Conservation (phyloP, 2,329 filamentous ascomycete species). For the Remersonia thermophila region DNA sequence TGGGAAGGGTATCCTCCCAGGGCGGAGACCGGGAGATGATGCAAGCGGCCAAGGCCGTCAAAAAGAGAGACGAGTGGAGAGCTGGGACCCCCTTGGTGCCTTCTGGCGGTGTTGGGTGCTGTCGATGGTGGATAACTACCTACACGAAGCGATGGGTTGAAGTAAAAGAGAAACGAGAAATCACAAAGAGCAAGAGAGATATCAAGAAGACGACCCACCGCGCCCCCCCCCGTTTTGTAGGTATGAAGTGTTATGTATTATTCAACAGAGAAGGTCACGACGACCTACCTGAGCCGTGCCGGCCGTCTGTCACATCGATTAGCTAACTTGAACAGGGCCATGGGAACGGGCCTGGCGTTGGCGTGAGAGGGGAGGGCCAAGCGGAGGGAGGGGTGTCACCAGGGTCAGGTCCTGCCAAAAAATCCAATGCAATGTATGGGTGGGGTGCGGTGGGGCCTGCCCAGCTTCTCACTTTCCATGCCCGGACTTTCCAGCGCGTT, state of each 20-base stretch:
- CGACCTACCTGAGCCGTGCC: not conserved
- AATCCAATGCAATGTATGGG: not conserved
- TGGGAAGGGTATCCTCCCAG: slow-evolving; percentile 1
- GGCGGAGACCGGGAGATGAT: slow-evolving; percentile 1
- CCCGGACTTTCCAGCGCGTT: not conserved
- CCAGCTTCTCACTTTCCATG: not conserved
- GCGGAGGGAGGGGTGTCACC: slow-evolving; percentile 10
- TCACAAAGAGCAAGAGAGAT: too few species aligned
- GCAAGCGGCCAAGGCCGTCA: not conserved
- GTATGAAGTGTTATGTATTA: too few species aligned
- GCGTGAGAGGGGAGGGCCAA: slow-evolving; percentile 8
- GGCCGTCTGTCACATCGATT: slow-evolving; percentile 11
- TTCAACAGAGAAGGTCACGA: not conserved
- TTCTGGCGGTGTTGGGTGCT: too few species aligned
- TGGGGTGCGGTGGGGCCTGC: not conserved
- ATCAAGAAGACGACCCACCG: too few species aligned
- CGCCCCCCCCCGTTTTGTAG: too few species aligned
- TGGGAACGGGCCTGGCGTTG: slow-evolving; percentile 6
- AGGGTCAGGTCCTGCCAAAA: slow-evolving; percentile 1
- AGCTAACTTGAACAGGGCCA: slow-evolving; percentile 13
- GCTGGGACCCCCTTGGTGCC: too few species aligned
- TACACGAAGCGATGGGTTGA: too few species aligned
- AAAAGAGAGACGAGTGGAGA: too few species aligned
- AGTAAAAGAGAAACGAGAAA: too few species aligned
- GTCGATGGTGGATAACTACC: too few species aligned